phyloP scores from a whole-genome alignment of 345 rosid species.

The Brassica carinata region DNA sequence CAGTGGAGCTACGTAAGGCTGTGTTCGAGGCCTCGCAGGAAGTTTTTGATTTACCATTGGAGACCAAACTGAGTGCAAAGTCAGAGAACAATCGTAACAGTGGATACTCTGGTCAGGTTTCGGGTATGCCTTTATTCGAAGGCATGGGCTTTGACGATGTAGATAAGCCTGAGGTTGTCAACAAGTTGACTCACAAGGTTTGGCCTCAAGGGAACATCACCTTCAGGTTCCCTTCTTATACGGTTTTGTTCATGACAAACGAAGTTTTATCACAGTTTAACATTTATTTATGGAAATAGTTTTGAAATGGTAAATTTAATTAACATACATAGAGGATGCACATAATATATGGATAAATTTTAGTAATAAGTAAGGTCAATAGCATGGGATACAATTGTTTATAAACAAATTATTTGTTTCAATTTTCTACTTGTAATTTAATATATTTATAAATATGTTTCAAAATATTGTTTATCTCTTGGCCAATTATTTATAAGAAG shows the following conservation, averaged over 20 bases:
- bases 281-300: too few relatives aligned
- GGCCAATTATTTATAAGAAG: too few relatives aligned
- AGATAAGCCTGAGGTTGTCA: slow-evolving; percentile 22
- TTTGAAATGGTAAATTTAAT: too few relatives aligned
- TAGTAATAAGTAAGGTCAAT: too few relatives aligned
- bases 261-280: too few relatives aligned
- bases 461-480: too few relatives aligned
- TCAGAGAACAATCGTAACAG: background rate
- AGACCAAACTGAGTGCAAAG: slow-evolving; percentile 43
- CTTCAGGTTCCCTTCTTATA: slow-evolving; percentile 27
- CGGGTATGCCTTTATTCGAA: slow-evolving; percentile 1
- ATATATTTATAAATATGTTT: too few relatives aligned
- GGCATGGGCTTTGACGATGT: background rate
- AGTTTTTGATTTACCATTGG: slow-evolving; percentile 52
- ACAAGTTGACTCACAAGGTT: slow-evolving; percentile 27
- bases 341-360: too few relatives aligned
- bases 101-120: background rate
- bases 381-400: too few relatives aligned
- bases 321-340: too few relatives aligned
- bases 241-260: background rate
- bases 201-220: slow-evolving; percentile 39
- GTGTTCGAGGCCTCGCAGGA: slow-evolving; percentile 45
- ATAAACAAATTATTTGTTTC: too few relatives aligned
- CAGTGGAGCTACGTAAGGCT: slow-evolving; percentile 41
- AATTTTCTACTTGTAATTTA: too few relatives aligned